Evolutionary conservation across 805 yeast genomes (phyloP).

Genomic region (Kazachstania kunashirensis): DNA sequence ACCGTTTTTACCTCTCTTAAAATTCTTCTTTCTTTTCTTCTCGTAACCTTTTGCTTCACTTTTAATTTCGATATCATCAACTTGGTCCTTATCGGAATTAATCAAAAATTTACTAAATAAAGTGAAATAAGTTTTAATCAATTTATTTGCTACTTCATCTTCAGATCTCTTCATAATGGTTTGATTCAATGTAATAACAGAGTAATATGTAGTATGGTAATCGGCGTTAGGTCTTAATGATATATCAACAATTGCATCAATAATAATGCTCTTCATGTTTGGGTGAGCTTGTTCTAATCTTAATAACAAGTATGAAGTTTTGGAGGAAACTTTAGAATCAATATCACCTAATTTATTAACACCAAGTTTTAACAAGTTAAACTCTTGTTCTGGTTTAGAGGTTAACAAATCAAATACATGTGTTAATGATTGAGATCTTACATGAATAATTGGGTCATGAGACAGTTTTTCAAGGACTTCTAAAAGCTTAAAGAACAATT

Average conservation of each 20-base stretch:
- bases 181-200: constrained; percentile 83
- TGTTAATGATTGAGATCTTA: constrained; percentile 64
- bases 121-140: constrained; percentile 77
- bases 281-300: constrained; percentile 87
- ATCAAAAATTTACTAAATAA: constrained; percentile 75
- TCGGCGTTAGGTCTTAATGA: constrained; percentile 67
- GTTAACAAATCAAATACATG: constrained; percentile 74
- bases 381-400: constrained; percentile 94
- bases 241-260: constrained; percentile 72
- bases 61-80: constrained; percentile 29
- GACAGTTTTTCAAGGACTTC: constrained; percentile 67
- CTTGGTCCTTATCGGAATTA: constrained; percentile 49
- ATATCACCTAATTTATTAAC: constrained; percentile 91
- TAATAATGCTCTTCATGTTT: constrained; percentile 79
- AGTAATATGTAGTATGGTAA: constrained; percentile 80
- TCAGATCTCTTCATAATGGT: constrained; percentile 77
- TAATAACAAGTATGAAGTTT: constrained; percentile 71
- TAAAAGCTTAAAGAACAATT: constrained; percentile 62
- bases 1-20: constrained; percentile 80
- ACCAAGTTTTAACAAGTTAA: constrained; percentile 75
- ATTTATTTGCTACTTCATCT: constrained; percentile 67
- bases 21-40: constrained; percentile 61
- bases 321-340: constrained; percentile 83
- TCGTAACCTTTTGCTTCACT: constrained; percentile 34
- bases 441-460: constrained; percentile 88